These are phyloP conservation scores for Dothistroma septosporum DNA, from an alignment of 2,329 filamentous ascomycete species.

Conservation along the genomic window DNA sequence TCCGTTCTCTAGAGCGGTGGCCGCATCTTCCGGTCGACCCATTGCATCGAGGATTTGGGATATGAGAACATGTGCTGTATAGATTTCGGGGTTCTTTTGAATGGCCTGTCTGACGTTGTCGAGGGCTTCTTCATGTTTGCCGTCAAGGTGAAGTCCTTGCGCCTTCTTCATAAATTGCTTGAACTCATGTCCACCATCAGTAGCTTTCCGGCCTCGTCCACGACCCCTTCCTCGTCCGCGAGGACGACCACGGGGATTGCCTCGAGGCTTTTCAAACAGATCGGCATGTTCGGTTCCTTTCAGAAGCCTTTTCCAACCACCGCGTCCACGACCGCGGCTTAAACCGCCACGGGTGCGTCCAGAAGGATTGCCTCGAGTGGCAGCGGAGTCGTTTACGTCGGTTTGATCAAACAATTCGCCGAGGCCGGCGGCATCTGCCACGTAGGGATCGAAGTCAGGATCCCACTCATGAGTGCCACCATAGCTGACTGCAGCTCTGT, in stretches of 20 bases:
- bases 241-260: constrained; percentile 3
- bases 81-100: constrained; percentile 58
- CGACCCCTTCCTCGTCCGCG: constrained; percentile 14
- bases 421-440: neutral
- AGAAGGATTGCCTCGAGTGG: constrained; percentile 3
- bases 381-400: neutral
- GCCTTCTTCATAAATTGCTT: constrained; percentile 63
- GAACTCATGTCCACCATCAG: constrained; percentile 67
- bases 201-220: constrained; percentile 49
- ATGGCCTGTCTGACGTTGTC: constrained; percentile 50
- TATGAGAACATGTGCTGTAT: constrained; percentile 56
- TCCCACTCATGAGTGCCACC: constrained; percentile 2
- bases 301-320: constrained; percentile 32
- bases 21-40: constrained; percentile 54
- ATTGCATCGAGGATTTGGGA: constrained; percentile 56
- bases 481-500: neutral
- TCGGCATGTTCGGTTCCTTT: constrained; percentile 35
- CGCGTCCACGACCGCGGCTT: constrained; percentile 22
- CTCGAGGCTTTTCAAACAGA: constrained; percentile 10
- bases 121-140: constrained; percentile 58
- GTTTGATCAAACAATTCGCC: constrained; percentile 1
- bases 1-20: constrained; percentile 55
- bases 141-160: constrained; percentile 62
- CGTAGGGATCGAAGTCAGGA: neutral
- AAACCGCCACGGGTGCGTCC: constrained; percentile 14